Evolutionary conservation across 805 yeast genomes (phyloP), one percentile per base, ranked within the genome.

Genomic region (Lipomyces yamanashiensis): DNA sequence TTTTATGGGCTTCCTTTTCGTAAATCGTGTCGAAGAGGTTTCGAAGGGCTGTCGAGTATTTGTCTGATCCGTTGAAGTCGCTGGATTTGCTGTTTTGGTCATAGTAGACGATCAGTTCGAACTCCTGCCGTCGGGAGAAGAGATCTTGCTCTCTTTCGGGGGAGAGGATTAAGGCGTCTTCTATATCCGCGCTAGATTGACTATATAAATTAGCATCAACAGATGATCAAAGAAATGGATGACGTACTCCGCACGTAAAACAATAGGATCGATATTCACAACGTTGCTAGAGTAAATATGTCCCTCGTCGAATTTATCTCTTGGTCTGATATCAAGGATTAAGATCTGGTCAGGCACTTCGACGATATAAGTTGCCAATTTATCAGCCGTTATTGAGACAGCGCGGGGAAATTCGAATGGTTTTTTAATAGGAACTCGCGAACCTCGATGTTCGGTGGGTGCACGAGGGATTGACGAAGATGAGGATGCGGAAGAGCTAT

Each of bases 181-280:
- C 89, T n/a, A 92, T 76, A 59, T 88, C 93, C n/a, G 74, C 75
- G 70, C 89, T 90, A 0, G 83, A 79, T 71, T 84, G 83, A 9
- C 78, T 76, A 0, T 37, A 4, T 1, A 3, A 45, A 37, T 55
- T 9, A 10, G 34, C 21, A 36, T 34, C 7, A 21, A 17, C n/a
- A 34, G 40, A 3, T 2, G n/a, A 4, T n/a, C 7, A 48, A 21
- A 13, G 9, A 43, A 36, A 21, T 10, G 12, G 17, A 19, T 10
- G 15, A 52, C 54, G 37, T 50, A 62, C 65, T 55, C 55, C 10
- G 75, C 73, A 58, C 85, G 75, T 19, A 87, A 77, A 0, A 85
- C 80, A 19, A 82, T 79, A 0, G 98, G 97, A 58, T 90, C 96
- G 19, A 92, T 81, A 72, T 92, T 89, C 10, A 90, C 81, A 8